Evolutionary conservation across 2,329 filamentous ascomycete genomes (phyloP).

Genomic region (Ophiobolus disseminans): DNA sequence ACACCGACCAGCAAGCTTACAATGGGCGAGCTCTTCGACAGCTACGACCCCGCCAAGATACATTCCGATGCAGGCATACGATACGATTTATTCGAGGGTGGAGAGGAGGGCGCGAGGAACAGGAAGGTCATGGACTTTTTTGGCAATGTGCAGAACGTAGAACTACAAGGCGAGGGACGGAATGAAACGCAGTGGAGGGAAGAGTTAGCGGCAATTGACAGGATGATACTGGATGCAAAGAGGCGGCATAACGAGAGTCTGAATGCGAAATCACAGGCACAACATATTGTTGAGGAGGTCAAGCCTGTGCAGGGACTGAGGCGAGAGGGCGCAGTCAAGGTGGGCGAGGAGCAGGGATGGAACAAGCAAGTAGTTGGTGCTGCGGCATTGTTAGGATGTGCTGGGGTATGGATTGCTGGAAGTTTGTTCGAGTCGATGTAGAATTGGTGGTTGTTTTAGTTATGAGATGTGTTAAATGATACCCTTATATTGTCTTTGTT

Average conservation of each 20-base stretch:
- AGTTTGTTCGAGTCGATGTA: slow-evolving; percentile 47
- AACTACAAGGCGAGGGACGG: slow-evolving; percentile 69
- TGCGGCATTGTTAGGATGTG: slow-evolving; percentile 48
- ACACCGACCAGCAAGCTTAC: slow-evolving; percentile 88
- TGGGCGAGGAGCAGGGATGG: slow-evolving; percentile 48
- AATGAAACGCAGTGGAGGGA: slow-evolving; percentile 62
- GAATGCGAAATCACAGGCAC: slow-evolving; percentile 21
- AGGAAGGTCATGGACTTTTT: slow-evolving; percentile 96
- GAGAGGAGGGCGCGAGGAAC: slow-evolving; percentile 76
- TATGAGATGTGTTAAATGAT: slow-evolving; percentile 5
- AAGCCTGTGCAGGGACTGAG: slow-evolving; percentile 24
- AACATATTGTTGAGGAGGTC: slow-evolving; percentile 34
- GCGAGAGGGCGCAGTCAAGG: slow-evolving; percentile 43
- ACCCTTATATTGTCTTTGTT: no score
- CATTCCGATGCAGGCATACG: slow-evolving; percentile 90
- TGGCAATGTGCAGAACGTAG: slow-evolving; percentile 96
- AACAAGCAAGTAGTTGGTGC: slow-evolving; percentile 50
- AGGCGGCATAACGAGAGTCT: slow-evolving; percentile 48
- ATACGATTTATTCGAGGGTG: slow-evolving; percentile 93
- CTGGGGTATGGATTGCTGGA: slow-evolving; percentile 50
- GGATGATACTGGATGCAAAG: slow-evolving; percentile 63
- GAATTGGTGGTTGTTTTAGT: neutral
- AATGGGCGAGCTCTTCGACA: slow-evolving; percentile 92
- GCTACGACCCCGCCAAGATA: slow-evolving; percentile 93
- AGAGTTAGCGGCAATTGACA: slow-evolving; percentile 76